Base-by-base conservation (phyloP, 768 basidiomycete genomes). In the Pleurotus djamor region DNA sequence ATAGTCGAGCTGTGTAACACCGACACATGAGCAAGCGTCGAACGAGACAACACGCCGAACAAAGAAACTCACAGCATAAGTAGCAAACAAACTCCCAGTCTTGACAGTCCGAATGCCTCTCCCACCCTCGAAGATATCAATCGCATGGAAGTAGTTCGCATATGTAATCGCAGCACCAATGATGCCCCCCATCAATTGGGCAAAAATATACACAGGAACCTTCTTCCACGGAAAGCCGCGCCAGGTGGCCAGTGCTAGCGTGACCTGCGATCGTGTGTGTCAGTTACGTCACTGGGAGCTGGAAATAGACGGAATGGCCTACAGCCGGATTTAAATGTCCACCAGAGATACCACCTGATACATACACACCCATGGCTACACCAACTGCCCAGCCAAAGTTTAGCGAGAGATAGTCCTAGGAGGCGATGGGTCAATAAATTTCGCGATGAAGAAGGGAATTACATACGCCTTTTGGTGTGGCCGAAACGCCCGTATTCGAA, bases 221-320 rank as follows among this genome's bases (percentile, higher is more conserved):
- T 93, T 93, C 63, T 78, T 80, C 87, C 89, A 89, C 0, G 92
- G 89, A 71, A 94, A 92, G 48, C 79, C 80, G 62, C 91, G 84
- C 69, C 85, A 85, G 2, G 83, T 75, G 4, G 88, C 89, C 48
- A 92, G 66, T 12, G 84, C 79, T 52, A 94, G 71, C 14, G 92
- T 94, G 28, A 92, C 79, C 86, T 88, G 48, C 16, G 14, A 38
- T 36, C 38, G 41, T n/a, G 45, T 4, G 28, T 49, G 21, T 34
- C 13, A 58, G n/a, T 59, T 4, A 59, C 59, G 34, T 32, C 55
- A 61, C 13, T 36, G 51, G 51, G 28, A 38, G 32, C 13, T 7
- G 17, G 37, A 36, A 44, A 8, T 36, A 17, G 36, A 69, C 73
- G 61, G 68, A 66, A 38, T 4, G 33, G 58, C 67, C n/a, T 62